Percentiles rank a stretch among this genome's conserved stretches.
phyloP scores from a whole-genome alignment of 768 basidiomycete species.

The Mycena polygramma region DNA sequence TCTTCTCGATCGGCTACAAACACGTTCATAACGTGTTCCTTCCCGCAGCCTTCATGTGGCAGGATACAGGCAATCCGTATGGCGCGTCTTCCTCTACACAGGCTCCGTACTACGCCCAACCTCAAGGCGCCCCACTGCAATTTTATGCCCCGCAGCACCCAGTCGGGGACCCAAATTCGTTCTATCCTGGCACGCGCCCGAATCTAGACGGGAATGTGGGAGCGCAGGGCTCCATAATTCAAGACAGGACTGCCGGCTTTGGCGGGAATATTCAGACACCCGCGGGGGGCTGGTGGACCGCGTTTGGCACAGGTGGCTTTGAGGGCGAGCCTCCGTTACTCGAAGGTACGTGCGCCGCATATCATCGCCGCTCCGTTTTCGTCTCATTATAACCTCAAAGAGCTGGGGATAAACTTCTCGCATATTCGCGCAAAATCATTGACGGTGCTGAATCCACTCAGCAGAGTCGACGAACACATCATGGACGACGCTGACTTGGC shows the following conservation, averaged over 20 bases:
- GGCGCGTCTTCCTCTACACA: conserved; percentile 72
- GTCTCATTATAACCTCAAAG: conserved; percentile 54
- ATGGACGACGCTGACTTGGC: conserved; percentile 99
- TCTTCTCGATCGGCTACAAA: neutral
- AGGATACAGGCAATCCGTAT: conserved; percentile 73
- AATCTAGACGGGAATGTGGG: conserved; percentile 79
- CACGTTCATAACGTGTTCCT: conserved; percentile 23
- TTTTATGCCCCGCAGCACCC: conserved; percentile 74
- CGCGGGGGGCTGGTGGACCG: conserved; percentile 91
- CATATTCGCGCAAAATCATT: conserved; percentile 95
- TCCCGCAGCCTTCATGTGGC: conserved; percentile 71
- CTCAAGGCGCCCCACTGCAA: conserved; percentile 75
- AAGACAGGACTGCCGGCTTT: conserved; percentile 61
- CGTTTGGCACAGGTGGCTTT: conserved; percentile 94
- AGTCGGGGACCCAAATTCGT: conserved; percentile 64
- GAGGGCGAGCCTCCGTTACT: conserved; percentile 97
- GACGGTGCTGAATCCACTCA: conserved; percentile 95
- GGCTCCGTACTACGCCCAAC: conserved; percentile 67
- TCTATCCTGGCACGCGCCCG: conserved; percentile 80
- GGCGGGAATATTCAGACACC: conserved; percentile 80
- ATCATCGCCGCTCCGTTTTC: conserved; percentile 8
- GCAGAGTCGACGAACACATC: conserved; percentile 86
- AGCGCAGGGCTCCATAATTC: conserved; percentile 66
- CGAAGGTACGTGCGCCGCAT: conserved; percentile 74
- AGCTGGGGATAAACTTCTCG: conserved; percentile 97